These are phyloP conservation scores for Wallacemonas sp. DNA, from an alignment of 208 protist species.

Conservation along the genomic window DNA sequence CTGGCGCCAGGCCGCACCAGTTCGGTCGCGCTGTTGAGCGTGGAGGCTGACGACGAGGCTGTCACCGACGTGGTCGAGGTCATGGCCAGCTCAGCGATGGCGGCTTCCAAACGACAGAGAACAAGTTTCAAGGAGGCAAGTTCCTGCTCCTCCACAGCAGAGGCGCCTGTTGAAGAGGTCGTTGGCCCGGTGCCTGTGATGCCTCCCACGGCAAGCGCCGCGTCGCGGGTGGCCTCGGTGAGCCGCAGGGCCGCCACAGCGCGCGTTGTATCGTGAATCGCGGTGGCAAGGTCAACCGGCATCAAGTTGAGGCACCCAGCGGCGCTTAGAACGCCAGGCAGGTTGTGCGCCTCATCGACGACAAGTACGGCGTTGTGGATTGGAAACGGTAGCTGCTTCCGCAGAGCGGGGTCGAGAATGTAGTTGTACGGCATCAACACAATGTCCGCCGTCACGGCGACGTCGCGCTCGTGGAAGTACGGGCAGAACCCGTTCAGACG, in stretches of 20 bases:
- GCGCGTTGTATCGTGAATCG: slow-evolving; percentile 79
- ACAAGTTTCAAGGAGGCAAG: slow-evolving; percentile 79
- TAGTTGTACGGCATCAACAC: slow-evolving; percentile 99
- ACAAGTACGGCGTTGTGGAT: slow-evolving; percentile 89
- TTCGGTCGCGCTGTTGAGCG: slow-evolving; percentile 25
- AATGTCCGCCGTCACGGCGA: slow-evolving; percentile 87
- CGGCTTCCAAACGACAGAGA: slow-evolving; percentile 52
- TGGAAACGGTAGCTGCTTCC: slow-evolving; percentile 86
- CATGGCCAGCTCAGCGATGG: slow-evolving; percentile 43
- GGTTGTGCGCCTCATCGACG: slow-evolving; percentile 97
- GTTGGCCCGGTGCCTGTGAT: no score
- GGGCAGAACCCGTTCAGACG: slow-evolving; percentile 89
- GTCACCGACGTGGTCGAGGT: no score
- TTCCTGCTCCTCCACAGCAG: slow-evolving; percentile 54
- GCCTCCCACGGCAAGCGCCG: neutral
- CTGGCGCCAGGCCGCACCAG: slow-evolving; percentile 60
- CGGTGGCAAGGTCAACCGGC: slow-evolving; percentile 70
- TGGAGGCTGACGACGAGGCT: no score
- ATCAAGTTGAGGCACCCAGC: slow-evolving; percentile 61
- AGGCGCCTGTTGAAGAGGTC: neutral
- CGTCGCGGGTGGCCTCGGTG: neutral
- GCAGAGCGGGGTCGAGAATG: slow-evolving; percentile 90
- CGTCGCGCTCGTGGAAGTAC: slow-evolving; percentile 93
- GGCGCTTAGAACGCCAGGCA: slow-evolving; percentile 76
- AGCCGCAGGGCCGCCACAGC: slow-evolving; percentile 65